phyloP scores from a whole-genome alignment of 805 yeast species.

The Candida stauntonica region DNA sequence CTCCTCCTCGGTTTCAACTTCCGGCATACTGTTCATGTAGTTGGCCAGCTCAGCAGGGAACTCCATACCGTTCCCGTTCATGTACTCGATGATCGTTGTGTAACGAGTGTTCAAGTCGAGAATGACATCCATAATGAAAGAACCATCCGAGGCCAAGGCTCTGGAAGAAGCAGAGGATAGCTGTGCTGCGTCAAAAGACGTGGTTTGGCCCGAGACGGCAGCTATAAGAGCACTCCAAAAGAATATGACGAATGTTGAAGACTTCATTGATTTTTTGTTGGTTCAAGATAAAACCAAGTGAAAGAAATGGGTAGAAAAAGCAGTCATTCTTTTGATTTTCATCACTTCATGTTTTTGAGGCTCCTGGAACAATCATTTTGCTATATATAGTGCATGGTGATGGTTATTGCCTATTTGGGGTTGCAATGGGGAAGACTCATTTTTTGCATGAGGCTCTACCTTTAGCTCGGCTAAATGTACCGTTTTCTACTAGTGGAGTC shows the following conservation, averaged over 20 bases:
- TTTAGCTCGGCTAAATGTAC: too few relatives aligned
- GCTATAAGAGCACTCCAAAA: too few relatives aligned
- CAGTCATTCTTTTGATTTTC: too few relatives aligned
- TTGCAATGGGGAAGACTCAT: conserved; percentile 13
- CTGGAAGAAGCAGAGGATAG: conserved; percentile 20
- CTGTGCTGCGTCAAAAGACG: conserved; percentile 8
- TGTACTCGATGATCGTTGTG: conserved; percentile 16
- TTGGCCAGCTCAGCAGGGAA: conserved; percentile 33
- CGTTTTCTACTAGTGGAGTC: too few relatives aligned
- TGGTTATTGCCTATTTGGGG: conserved; percentile 15
- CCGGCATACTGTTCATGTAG: conserved; percentile 30
- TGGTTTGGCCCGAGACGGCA: too few relatives aligned
- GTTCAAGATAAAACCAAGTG: too few relatives aligned
- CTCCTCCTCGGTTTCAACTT: conserved; percentile 24
- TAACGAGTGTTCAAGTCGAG: conserved; percentile 19
- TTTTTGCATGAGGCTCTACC: too few relatives aligned
- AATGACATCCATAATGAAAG: conserved; percentile 20
- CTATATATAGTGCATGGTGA: conserved; percentile 2
- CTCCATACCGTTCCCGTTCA: conserved; percentile 24
- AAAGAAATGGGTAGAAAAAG: too few relatives aligned
- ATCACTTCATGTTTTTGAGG: too few relatives aligned
- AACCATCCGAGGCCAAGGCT: conserved; percentile 21
- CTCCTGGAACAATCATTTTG: background rate
- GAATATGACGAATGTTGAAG: too few relatives aligned
- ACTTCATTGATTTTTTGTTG: too few relatives aligned